Evolutionary conservation across 805 yeast species (phyloP), one percentile per base, ranked within the genome.

Genomic region (Candida takata): DNA sequence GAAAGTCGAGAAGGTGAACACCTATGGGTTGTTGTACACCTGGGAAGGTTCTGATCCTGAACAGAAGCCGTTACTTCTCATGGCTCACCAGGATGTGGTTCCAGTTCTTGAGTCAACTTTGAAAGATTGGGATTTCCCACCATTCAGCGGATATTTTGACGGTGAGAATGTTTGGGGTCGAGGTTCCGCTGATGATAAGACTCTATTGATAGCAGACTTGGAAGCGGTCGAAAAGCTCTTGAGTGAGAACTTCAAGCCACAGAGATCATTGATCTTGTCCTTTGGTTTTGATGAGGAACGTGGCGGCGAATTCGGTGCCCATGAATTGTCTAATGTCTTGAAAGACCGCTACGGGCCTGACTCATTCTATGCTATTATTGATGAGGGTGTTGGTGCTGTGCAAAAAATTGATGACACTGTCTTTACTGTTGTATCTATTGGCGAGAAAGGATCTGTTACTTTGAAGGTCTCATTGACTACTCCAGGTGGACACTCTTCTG

Each of bases 71-170:
- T 46, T 78, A 14, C 52, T 84, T 57, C 61, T 83, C 34, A 72
- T 80, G 47, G 88, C 88, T 1, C 95, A 84, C 52, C 81, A 75
- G 55, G 94, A 84, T 52, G 84, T 79, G 5, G 95, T 84, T 15
- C 94, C 95, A 1, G 80, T 82, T 6, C 82, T 76, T 45, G 54
- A 58, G 18, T 72, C 69, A 16, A 75, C 86, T 0, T 57, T 67
- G 36, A 55, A 51, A 20, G 63, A 72, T 35, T 84, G 94, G 94
- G 57, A 61, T 1, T 64, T 73, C 51, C 76, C 72, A 6, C 92
- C 94, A 6, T 81, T 77, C 43, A 52, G 65, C 26, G 84, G 83
- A 17, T 60, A 69, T 44, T 78, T 62, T 47, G 87, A 82, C 48
- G 88, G 86, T 3, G 62, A 65, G 20, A 60, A 53, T 33, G 48